phyloP scores from a whole-genome alignment of 345 rosid species.

The Rhodamnia rubescens region DNA sequence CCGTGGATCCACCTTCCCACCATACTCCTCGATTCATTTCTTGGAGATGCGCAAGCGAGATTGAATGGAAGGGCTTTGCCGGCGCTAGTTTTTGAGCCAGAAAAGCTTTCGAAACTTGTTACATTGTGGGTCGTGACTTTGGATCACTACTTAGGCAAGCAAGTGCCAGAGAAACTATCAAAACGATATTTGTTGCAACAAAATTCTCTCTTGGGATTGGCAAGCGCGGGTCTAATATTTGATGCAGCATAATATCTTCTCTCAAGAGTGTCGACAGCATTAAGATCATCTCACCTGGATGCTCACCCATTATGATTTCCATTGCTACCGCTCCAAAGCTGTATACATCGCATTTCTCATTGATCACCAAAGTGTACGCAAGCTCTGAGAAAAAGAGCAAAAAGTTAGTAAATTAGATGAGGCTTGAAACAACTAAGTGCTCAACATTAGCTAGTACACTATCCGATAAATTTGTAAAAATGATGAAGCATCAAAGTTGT shows the following conservation, averaged over 20 bases:
- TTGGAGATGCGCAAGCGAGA: too few relatives aligned
- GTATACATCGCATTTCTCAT: slow-evolving; percentile 13
- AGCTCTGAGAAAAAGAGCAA: slow-evolving; percentile 1
- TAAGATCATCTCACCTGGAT: slow-evolving; percentile 6
- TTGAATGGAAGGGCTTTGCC: too few relatives aligned
- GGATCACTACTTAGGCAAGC: too few relatives aligned
- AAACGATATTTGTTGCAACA: too few relatives aligned
- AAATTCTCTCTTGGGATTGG: not conserved
- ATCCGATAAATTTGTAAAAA: not conserved
- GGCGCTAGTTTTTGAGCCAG: too few relatives aligned
- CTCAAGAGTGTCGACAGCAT: not conserved
- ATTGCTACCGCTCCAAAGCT: slow-evolving; percentile 11
- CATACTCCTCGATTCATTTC: too few relatives aligned
- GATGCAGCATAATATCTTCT: not conserved
- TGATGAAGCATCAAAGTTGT: not conserved
- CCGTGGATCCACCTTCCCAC: too few relatives aligned
- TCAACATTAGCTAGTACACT: not conserved
- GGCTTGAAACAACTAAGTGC: not conserved
- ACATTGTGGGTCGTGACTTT: too few relatives aligned
- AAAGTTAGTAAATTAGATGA: not conserved
- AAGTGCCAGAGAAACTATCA: too few relatives aligned
- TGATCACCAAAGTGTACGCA: slow-evolving; percentile 11
- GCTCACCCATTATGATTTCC: slow-evolving; percentile 9
- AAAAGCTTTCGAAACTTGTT: too few relatives aligned
- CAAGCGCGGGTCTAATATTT: not conserved